Conservation (phyloP, 495 filamentous ascomycete genomes). For the Hypoxylon fuscum region DNA sequence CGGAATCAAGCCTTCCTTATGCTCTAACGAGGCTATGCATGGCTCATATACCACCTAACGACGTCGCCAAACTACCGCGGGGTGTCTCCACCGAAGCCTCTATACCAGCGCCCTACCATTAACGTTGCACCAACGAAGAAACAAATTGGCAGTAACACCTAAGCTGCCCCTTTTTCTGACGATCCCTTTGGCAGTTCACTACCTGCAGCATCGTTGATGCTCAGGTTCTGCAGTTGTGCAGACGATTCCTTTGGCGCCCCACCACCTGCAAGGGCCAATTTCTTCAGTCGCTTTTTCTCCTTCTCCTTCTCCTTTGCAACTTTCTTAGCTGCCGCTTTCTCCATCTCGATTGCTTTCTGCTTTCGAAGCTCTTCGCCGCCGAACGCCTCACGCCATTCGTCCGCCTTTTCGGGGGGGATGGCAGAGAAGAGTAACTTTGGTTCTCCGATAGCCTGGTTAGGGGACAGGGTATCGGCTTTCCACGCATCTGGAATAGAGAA, state of each 20-base stretch:
- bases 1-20: background rate
- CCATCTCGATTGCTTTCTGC: conserved; percentile 40
- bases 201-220: conserved; percentile 6
- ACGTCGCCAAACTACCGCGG: conserved; percentile 16
- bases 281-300: conserved; percentile 60
- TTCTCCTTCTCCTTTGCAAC: conserved; percentile 56
- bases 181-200: background rate
- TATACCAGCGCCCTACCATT: conserved; percentile 38
- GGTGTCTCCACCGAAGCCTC: conserved; percentile 33
- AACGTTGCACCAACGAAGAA: conserved; percentile 6
- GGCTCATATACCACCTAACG: conserved; percentile 5
- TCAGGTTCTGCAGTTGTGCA: conserved; percentile 35
- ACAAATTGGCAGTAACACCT: background rate
- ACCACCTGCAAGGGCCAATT: conserved; percentile 48
- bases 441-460: conserved; percentile 83
- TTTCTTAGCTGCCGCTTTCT: conserved; percentile 71
- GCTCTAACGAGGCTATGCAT: background rate
- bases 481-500: conserved; percentile 79
- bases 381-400: conserved; percentile 82
- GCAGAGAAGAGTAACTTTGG: conserved; percentile 83
- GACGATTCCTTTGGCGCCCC: conserved; percentile 41
- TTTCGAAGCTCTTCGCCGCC: conserved; percentile 67
- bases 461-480: conserved; percentile 66
- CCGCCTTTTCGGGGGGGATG: conserved; percentile 83
- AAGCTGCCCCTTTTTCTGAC: conserved; percentile 5